phyloP scores from a whole-genome alignment of 306 rosid species.

The Cucurbita ficifolia region DNA sequence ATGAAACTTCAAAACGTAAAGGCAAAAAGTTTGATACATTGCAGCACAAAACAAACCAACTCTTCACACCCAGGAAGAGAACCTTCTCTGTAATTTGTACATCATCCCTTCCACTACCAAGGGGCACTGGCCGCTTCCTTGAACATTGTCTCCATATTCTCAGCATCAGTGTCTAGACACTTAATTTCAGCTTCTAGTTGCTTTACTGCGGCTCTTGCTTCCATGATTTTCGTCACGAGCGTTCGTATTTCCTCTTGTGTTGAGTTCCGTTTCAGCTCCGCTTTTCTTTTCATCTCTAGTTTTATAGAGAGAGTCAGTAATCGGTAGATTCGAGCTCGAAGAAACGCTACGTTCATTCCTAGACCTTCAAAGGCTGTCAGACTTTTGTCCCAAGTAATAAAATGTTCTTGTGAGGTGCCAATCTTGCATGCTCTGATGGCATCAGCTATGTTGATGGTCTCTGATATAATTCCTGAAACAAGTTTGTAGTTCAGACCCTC shows the following conservation, averaged over 20 bases:
- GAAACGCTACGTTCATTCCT: constrained; percentile 44
- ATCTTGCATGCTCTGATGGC: constrained; percentile 41
- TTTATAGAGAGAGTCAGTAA: constrained; percentile 18
- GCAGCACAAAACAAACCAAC: background rate
- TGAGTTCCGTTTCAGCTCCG: constrained; percentile 7
- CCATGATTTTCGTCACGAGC: constrained; percentile 12
- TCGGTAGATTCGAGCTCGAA: constrained; percentile 22
- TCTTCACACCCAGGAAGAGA: background rate
- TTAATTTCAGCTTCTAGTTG: constrained; percentile 20
- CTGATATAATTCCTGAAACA: constrained; percentile 33
- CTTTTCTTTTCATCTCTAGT: constrained; percentile 14
- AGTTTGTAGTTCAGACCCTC: constrained; percentile 35
- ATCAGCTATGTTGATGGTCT: constrained; percentile 38
- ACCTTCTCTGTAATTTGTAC: background rate
- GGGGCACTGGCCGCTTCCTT: constrained; percentile 29
- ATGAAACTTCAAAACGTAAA: background rate
- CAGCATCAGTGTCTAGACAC: background rate
- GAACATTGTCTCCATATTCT: constrained; percentile 17
- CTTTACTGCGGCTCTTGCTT: constrained; percentile 1
- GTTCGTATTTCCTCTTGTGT: constrained; percentile 14
- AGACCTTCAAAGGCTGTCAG: constrained; percentile 26
- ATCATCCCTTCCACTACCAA: constrained; percentile 21
- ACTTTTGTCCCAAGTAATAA: constrained; percentile 31
- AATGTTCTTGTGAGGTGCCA: constrained; percentile 14
- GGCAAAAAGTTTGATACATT: background rate